Evolutionary conservation across 2,329 filamentous ascomycete genomes (phyloP).

Genomic region (Teratosphaeriaceae sp.): DNA sequence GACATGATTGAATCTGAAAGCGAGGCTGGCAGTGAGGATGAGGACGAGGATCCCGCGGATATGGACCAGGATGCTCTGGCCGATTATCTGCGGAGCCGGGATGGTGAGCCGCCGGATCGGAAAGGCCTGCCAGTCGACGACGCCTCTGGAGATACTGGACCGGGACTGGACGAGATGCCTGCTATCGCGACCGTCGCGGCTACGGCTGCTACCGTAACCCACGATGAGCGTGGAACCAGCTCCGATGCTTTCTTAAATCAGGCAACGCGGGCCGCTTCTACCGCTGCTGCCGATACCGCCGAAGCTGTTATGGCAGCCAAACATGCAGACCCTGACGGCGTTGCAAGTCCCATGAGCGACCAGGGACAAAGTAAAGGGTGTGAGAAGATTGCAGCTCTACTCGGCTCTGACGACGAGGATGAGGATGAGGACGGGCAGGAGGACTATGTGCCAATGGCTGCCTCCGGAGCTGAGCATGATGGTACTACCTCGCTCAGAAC

Average conservation of each 20-base stretch:
- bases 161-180: constrained; percentile 1
- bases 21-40: constrained; percentile 50
- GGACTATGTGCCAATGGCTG: constrained; percentile 4
- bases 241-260: constrained; percentile 22
- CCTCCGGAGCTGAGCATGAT: constrained; percentile 3
- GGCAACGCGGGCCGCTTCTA: constrained; percentile 15
- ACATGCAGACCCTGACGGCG: neutral
- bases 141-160: constrained; percentile 22
- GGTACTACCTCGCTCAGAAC: neutral
- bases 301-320: neutral
- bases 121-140: constrained; percentile 27
- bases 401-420: neutral
- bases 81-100: constrained; percentile 20
- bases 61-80: constrained; percentile 45
- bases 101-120: constrained; percentile 23
- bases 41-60: constrained; percentile 43
- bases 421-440: constrained; percentile 10
- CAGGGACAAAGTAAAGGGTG: constrained; percentile 18
- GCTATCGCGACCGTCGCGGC: neutral
- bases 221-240: constrained; percentile 19
- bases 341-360: neutral
- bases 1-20: constrained; percentile 57
- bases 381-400: neutral
- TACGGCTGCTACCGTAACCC: constrained; percentile 1
- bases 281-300: neutral